A percentile compares a stretch with the other conserved stretches of the same genome.
Conservation (phyloP, 169 alveolate genomes). For the Eimeria acervulina region DNA sequence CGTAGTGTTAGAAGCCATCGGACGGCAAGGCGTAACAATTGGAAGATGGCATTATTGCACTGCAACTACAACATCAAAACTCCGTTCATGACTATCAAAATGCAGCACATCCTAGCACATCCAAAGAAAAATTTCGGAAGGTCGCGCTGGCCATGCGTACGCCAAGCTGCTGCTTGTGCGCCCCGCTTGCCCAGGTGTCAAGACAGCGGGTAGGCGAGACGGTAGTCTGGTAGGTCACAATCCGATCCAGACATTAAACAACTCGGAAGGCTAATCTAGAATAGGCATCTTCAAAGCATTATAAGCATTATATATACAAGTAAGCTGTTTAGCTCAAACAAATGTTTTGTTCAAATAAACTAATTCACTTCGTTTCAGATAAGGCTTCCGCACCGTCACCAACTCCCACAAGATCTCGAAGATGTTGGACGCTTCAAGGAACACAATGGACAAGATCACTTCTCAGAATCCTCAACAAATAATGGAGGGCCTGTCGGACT, state of each 20-base stretch:
- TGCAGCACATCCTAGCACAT: neutral
- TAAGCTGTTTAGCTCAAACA: too few relatives aligned
- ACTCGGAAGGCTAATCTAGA: neutral
- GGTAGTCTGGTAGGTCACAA: neutral
- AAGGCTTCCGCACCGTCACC: neutral
- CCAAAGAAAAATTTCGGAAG: neutral
- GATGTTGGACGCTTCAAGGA: conserved; percentile 67
- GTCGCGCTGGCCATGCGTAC: neutral
- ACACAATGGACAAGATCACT: conserved; percentile 40
- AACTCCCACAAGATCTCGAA: neutral
- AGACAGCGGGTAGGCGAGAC: neutral
- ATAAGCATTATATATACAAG: too few relatives aligned
- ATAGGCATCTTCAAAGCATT: neutral
- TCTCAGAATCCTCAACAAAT: conserved; percentile 60
- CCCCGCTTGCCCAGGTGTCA: neutral
- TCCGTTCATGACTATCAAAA: neutral
- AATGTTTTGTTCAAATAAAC: neutral
- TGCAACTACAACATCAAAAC: neutral
- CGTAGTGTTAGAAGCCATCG: neutral
- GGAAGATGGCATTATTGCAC: neutral
- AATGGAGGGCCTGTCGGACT: conserved; percentile 68
- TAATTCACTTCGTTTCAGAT: neutral
- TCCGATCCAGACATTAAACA: conserved; percentile 13
- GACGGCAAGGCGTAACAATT: neutral
- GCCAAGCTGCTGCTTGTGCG: neutral